Base-by-base conservation (phyloP, 495 filamentous ascomycete species). In the Xylaria longipes region DNA sequence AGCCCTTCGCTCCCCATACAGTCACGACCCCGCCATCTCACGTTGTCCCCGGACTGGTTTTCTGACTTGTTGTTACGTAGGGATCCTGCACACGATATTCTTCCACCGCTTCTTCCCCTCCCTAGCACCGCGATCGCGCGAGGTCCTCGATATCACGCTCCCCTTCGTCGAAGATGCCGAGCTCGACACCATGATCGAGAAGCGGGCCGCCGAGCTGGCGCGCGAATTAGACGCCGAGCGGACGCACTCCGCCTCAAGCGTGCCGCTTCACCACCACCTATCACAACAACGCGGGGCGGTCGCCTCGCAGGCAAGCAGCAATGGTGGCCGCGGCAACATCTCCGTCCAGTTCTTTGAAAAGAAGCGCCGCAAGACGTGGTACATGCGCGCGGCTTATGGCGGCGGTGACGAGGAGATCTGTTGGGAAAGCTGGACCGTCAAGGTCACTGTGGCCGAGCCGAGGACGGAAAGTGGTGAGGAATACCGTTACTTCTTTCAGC, bases 41-140 rank as follows among this genome's bases (percentile, higher is more conserved):
- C 22, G 27, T 12, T 0, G 22, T 20, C 52, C 15, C 11, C 2
- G 37, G 1, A 20, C 14, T 15, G 12, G 5, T 29, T 5, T 68
- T 43, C 35, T 45, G 46, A 39, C 22, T 68, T 3, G 22, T 25
- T 43, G 3, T 20, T 56, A 4, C 20, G 17, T 56, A 98, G 95
- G 92, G 71, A 92, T 98, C 76, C 90, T 98, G 64, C 94, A 97
- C 80, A 96, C 95, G 50, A 97, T 99, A 79, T 99, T 98, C 90
- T 99, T 99, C 86, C 94, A 98, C 82, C 93, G 96, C 71, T 97
- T 94, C 86, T 98, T 99, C 84, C 92, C 92, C 69, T 90, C 92
- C 37, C 87, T 97, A 68, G 84, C 89, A 17, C 96, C 96, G n/a
- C 87, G 88, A 57, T 93, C 93, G 56, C 90, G 93, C 78, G 96